Evolutionary conservation across 805 yeast species (phyloP).

Genomic region (Myxozyma mucilagina): DNA sequence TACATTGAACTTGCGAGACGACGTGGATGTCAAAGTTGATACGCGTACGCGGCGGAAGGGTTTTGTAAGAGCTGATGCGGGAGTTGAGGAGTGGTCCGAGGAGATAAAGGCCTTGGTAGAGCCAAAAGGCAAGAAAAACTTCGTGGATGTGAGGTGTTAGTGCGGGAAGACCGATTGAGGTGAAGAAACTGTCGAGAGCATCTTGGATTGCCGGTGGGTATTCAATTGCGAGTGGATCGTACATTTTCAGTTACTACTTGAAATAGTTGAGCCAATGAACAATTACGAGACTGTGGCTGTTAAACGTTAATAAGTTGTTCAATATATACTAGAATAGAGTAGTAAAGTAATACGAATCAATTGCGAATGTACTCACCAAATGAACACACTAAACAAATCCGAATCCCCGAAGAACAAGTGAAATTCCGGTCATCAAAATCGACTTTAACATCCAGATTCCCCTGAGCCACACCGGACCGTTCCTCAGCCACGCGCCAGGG

Average conservation of each 20-base stretch:
- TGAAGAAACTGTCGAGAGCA: constrained; percentile 1
- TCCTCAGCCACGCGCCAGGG: too few relatives aligned
- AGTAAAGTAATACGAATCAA: too few relatives aligned
- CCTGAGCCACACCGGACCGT: too few relatives aligned
- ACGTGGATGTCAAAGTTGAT: constrained; percentile 87
- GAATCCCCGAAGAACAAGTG: too few relatives aligned
- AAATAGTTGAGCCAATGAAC: background rate
- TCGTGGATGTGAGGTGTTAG: constrained; percentile 60
- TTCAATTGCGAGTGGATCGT: constrained; percentile 28
- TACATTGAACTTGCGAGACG: constrained; percentile 82
- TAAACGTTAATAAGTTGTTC: background rate
- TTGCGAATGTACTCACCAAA: too few relatives aligned
- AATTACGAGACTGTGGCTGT: background rate
- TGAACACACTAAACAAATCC: too few relatives aligned
- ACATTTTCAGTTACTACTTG: constrained; percentile 3
- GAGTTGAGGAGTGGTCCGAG: constrained; percentile 54
- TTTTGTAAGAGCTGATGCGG: constrained; percentile 49
- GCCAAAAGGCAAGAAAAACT: constrained; percentile 55
- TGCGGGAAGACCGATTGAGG: constrained; percentile 33
- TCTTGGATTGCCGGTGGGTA: constrained; percentile 19
- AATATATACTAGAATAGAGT: background rate
- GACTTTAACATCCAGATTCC: too few relatives aligned
- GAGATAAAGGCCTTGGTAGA: constrained; percentile 59
- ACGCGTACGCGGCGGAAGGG: constrained; percentile 48
- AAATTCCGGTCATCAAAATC: too few relatives aligned